Conservation (phyloP, 2,329 filamentous ascomycete species). For the Fusarium irregulare region DNA sequence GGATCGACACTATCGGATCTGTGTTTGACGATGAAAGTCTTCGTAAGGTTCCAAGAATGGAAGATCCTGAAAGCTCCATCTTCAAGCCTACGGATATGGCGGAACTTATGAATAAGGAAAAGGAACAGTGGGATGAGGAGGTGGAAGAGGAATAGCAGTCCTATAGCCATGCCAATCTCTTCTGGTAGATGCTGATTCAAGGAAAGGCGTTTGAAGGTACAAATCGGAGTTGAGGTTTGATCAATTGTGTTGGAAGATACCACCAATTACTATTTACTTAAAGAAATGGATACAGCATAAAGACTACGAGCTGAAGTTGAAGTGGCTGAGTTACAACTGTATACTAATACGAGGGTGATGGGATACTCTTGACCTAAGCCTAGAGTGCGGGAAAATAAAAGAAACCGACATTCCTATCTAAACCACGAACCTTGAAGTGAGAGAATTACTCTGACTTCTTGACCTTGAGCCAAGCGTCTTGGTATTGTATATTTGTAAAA, state of each 20-base stretch:
- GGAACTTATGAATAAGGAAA: constrained; percentile 77
- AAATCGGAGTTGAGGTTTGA: constrained; percentile 18
- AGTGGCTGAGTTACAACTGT: not conserved
- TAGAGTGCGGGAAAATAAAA: not conserved
- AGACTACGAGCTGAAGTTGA: not conserved
- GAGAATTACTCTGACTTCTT: not conserved
- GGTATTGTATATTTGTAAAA: not conserved
- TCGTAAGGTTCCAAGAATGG: constrained; percentile 73
- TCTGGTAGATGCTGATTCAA: constrained; percentile 9
- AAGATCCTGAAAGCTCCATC: constrained; percentile 74
- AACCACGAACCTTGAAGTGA: not conserved
- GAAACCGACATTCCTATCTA: not conserved
- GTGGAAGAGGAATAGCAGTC: constrained; percentile 70
- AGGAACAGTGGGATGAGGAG: constrained; percentile 85
- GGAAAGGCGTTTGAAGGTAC: constrained; percentile 32
- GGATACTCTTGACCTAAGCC: not conserved
- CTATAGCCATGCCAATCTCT: constrained; percentile 17
- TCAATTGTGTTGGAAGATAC: constrained; percentile 21
- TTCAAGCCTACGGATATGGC: constrained; percentile 81
- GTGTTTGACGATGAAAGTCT: constrained; percentile 88
- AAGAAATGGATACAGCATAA: not conserved
- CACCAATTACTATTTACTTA: constrained; percentile 10
- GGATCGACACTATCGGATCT: constrained; percentile 90
- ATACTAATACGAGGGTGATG: not conserved
- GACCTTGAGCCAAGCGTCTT: not conserved